Evolutionary conservation across 345 rosid species (phyloP).

Genomic region (Limnanthes douglasii): DNA sequence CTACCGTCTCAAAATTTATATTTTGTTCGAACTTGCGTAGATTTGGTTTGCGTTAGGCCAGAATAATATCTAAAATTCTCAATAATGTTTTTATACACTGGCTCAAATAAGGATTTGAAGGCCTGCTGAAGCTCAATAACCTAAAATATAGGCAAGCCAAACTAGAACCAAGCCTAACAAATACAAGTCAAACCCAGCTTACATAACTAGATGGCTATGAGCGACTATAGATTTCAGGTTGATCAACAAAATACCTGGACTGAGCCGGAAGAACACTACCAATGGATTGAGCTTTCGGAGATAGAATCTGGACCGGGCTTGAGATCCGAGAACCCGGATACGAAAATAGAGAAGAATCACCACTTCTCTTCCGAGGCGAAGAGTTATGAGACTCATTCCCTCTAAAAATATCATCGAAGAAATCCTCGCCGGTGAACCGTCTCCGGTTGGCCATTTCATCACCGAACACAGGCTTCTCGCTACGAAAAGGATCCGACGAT

Average conservation of each 20-base stretch:
- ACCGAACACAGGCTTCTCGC: slow-evolving; percentile 81
- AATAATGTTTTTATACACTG: too few relatives aligned
- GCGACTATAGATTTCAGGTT: too few relatives aligned
- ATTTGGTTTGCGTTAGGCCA: too few relatives aligned
- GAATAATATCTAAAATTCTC: too few relatives aligned
- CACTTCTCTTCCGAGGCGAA: slow-evolving; percentile 33
- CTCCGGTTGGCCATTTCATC: slow-evolving; percentile 30
- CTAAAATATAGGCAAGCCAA: too few relatives aligned
- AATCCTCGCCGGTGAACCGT: slow-evolving; percentile 24
- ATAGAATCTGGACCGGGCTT: slow-evolving; percentile 41
- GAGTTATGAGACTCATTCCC: slow-evolving; percentile 29
- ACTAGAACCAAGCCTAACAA: too few relatives aligned
- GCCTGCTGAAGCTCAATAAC: too few relatives aligned
- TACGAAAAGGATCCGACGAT: slow-evolving; percentile 16
- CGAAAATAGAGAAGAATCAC: slow-evolving; percentile 24
- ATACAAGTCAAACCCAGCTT: too few relatives aligned
- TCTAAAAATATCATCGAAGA: slow-evolving; percentile 65
- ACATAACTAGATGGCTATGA: too few relatives aligned
- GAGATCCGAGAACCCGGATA: slow-evolving; percentile 37
- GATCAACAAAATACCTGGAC: slow-evolving; percentile 66
- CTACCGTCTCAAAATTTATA: too few relatives aligned
- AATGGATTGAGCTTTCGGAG: slow-evolving; percentile 33
- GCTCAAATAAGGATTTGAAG: too few relatives aligned
- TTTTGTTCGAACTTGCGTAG: too few relatives aligned
- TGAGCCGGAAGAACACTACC: slow-evolving; percentile 34